Evolutionary conservation across 441 rosid species (phyloP).

Genomic region (Euphorbia corollata): DNA sequence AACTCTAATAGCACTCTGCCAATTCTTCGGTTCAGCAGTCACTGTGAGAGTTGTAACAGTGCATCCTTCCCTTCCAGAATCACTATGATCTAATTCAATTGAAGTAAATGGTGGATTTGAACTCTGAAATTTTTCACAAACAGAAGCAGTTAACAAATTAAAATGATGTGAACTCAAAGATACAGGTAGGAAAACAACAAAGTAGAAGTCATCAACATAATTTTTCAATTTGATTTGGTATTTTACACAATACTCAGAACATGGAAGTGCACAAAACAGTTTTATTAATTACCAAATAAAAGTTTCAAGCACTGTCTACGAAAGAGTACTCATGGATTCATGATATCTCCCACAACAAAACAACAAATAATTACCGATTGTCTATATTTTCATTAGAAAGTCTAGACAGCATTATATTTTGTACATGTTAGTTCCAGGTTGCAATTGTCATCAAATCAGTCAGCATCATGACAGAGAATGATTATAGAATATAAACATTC

Average conservation of each 20-base stretch:
- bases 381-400: too few relatives aligned
- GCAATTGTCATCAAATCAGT: not conserved
- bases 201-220: not conserved
- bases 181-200: not conserved
- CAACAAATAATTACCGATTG: not conserved
- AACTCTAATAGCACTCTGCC: conserved; percentile 91
- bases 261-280: not conserved
- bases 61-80: conserved; percentile 99
- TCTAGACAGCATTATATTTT: not conserved
- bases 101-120: conserved; percentile 99
- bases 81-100: conserved; percentile 98
- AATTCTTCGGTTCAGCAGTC: conserved; percentile 94
- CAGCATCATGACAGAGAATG: not conserved
- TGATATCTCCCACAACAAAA: not conserved
- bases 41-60: conserved; percentile 98
- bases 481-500: not conserved
- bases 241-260: not conserved
- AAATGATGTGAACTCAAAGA: conserved; percentile 7
- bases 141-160: conserved; percentile 13
- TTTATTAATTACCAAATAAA: not conserved
- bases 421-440: not conserved
- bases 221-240: conserved; percentile 10
- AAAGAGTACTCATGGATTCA: not conserved
- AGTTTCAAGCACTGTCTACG: not conserved
- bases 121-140: conserved; percentile 61